Evolutionary conservation across 805 yeast genomes (phyloP).

Genomic region (Starmerella asiatica): DNA sequence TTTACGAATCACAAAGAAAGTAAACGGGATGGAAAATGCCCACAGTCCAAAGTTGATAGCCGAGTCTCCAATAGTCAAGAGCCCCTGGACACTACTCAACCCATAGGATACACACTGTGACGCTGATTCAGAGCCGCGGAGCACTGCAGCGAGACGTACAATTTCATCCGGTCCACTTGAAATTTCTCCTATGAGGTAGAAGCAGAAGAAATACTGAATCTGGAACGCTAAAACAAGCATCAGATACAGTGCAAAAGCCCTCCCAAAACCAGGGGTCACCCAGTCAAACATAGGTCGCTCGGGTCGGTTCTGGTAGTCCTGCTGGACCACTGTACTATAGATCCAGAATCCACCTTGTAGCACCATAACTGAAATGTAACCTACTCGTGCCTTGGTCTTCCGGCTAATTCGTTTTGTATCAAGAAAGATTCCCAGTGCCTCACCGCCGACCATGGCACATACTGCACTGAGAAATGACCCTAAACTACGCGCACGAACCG

Average conservation of each 20-base stretch:
- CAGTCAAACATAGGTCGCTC: constrained; percentile 28
- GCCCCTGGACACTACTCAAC: constrained; percentile 8
- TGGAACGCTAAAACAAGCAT: constrained; percentile 12
- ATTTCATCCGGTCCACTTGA: constrained; percentile 10
- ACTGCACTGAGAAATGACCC: constrained; percentile 41
- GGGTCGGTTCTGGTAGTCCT: constrained; percentile 11
- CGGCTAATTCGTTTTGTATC: constrained; percentile 33
- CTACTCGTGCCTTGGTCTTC: constrained; percentile 34
- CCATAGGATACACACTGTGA: constrained; percentile 13
- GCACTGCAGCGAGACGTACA: constrained; percentile 9
- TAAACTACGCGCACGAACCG: constrained; percentile 42
- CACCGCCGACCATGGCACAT: constrained; percentile 39
- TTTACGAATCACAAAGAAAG: neutral
- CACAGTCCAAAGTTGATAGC: constrained; percentile 15
- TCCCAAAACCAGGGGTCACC: constrained; percentile 31
- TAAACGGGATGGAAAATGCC: constrained; percentile 7
- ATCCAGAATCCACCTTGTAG: constrained; percentile 30
- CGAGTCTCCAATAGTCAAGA: constrained; percentile 10
- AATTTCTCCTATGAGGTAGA: constrained; percentile 10
- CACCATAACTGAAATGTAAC: constrained; percentile 32
- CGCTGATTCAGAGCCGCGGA: constrained; percentile 12
- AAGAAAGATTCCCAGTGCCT: constrained; percentile 27
- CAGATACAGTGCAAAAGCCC: constrained; percentile 37
- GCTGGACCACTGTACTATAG: constrained; percentile 18
- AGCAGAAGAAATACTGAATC: constrained; percentile 10